Base-by-base conservation (phyloP, 2,329 filamentous ascomycete genomes). In the Talaromyces sp. region DNA sequence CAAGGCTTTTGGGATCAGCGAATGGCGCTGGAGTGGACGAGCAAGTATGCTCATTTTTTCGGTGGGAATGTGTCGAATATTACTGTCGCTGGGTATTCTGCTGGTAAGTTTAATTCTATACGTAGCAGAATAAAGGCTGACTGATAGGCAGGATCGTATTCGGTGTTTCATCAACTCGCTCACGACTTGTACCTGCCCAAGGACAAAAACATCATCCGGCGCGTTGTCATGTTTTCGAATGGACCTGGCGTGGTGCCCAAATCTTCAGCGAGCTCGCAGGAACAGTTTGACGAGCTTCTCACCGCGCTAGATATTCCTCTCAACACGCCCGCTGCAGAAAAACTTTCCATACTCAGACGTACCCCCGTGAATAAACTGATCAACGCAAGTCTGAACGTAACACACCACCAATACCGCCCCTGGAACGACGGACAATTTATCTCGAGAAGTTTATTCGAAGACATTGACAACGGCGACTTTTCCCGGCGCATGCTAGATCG, bases 1-100 rank as follows among this genome's bases (percentile, higher is more conserved):
- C 73, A 80, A 31, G 83, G 83, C 3, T 84, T 85, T 70, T 85
- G 82, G 82, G 83, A 86, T 62, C 83, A 85, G 65, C 75, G 83
- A 10, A 67, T 80, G 28, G 83, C 83, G 1, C 71, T 85, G 7
- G 82, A 85, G 68, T 86, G 83, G 83, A 83, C 81, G 5, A 75
- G 76, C 63, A 78, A 81, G 59, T 81, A 83, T 61, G 78, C 83
- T 58, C 71, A 67, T 36, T 76, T 79, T n/a, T 84, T 85, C 62
- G 80, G 81, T 0, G 83, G 83, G 3, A 74, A 85, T 67, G 68
- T 75, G 0, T 69, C 70, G 2, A 82, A 83, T 59, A 82, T 85
- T 59, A 85, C 83, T 0, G 73, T 85, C 23, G 79, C 73, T 1
- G 83, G 84, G 2, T 86, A 86, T 65, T 85, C 82, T 4, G 84